A percentile compares a stretch with the other conserved stretches of the same genome.
phyloP scores from a whole-genome alignment of 768 basidiomycete species.

The Boletus pseudopeckii region DNA sequence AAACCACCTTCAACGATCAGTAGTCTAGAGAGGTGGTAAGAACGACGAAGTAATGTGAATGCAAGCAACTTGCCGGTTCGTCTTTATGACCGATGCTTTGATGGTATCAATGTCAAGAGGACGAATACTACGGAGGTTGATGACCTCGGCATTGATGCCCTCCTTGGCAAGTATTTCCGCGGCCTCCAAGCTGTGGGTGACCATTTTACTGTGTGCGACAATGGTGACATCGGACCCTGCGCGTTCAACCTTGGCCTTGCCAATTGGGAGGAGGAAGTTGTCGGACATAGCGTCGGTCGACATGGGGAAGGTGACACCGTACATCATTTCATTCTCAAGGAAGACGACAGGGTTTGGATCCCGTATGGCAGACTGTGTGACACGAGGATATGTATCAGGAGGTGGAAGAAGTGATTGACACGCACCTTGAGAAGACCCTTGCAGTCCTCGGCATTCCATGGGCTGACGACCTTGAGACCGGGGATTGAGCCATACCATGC shows the following conservation, averaged over 20 bases:
- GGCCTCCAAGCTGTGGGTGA: slow-evolving; percentile 90
- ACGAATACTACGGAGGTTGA: slow-evolving; percentile 94
- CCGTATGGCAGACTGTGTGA: slow-evolving; percentile 80
- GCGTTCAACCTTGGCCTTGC: slow-evolving; percentile 95
- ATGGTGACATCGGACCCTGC: slow-evolving; percentile 91
- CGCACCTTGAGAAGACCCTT: slow-evolving; percentile 93
- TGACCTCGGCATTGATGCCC: slow-evolving; percentile 95
- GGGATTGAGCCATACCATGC: slow-evolving; percentile 93
- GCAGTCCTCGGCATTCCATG: slow-evolving; percentile 99
- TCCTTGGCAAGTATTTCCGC: slow-evolving; percentile 93
- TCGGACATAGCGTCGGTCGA: slow-evolving; percentile 93
- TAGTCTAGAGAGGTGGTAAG: slow-evolving; percentile 46
- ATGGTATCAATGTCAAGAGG: slow-evolving; percentile 98
- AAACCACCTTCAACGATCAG: slow-evolving; percentile 97
- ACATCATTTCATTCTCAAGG: slow-evolving; percentile 99
- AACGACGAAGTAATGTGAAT: not conserved
- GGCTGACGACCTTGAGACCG: slow-evolving; percentile 95
- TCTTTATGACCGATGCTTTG: slow-evolving; percentile 97
- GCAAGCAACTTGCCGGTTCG: slow-evolving; percentile 66
- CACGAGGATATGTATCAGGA: not conserved
- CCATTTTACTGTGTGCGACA: slow-evolving; percentile 98
- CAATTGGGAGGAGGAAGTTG: slow-evolving; percentile 92
- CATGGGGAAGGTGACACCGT: slow-evolving; percentile 97
- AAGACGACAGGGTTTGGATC: slow-evolving; percentile 99
- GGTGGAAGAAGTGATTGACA: not conserved